phyloP scores from a whole-genome alignment of 179 eudicot genomes.

The Silene coronaria region DNA sequence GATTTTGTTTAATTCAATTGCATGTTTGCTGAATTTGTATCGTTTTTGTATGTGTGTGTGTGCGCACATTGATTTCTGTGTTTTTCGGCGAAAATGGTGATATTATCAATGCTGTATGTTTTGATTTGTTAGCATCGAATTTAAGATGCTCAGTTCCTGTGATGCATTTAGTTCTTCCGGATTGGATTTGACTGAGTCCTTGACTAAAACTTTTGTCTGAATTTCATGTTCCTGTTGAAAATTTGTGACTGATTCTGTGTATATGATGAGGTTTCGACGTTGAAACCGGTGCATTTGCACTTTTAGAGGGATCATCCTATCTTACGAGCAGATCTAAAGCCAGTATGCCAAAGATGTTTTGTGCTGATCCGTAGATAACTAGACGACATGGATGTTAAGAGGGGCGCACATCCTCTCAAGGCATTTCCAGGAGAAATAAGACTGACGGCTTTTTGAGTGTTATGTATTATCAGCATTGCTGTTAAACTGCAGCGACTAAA shows the following conservation, averaged over 20 bases:
- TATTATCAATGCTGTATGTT: background rate
- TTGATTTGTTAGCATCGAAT: background rate
- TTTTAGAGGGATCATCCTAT: background rate
- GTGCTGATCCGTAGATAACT: background rate
- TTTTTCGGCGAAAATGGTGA: too few species aligned
- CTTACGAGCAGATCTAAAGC: background rate
- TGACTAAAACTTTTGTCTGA: background rate
- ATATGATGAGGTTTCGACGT: background rate
- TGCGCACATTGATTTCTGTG: background rate
- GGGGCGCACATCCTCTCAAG: background rate
- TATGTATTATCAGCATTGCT: too few species aligned
- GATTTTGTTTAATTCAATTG: background rate
- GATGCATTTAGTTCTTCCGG: background rate
- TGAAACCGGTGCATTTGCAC: background rate
- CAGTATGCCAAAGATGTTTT: background rate
- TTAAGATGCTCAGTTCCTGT: background rate
- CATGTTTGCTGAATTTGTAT: background rate
- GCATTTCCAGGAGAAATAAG: background rate
- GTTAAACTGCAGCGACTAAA: too few species aligned
- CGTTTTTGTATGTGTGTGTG: too few species aligned
- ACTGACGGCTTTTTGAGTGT: background rate
- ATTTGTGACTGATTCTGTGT: background rate
- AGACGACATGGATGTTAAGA: background rate
- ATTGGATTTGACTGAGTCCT: background rate
- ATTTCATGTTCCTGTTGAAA: background rate